Percentiles rank a stretch among this genome's conserved stretches.
Conservation (phyloP, 768 basidiomycete species). For the Clitopilus hobsonii region DNA sequence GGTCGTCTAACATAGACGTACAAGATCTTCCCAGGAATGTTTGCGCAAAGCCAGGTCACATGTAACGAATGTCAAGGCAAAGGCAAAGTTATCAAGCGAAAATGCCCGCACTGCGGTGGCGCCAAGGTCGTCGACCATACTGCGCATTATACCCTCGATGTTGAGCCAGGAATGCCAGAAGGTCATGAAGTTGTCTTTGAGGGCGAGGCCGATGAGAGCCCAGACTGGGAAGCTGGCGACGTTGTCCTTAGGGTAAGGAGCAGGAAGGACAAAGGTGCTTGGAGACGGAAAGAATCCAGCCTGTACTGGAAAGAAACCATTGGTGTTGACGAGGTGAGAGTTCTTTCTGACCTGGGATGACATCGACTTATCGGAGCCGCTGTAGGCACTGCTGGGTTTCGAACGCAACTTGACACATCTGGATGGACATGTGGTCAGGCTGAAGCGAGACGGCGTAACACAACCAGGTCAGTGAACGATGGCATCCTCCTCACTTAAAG, state of each 20-base stretch:
- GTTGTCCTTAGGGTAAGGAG: constrained; percentile 83
- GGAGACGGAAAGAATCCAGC: constrained; percentile 85
- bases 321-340: constrained; percentile 80
- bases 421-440: constrained; percentile 74
- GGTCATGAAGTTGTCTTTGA: constrained; percentile 91
- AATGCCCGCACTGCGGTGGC: constrained; percentile 81
- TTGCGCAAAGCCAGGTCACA: constrained; percentile 78
- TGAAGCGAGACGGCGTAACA: constrained; percentile 76
- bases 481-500: not conserved
- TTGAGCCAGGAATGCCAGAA: constrained; percentile 87
- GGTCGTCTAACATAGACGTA: constrained; percentile 5
- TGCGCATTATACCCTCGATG: constrained; percentile 80
- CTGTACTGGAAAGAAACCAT: constrained; percentile 92
- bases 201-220: constrained; percentile 94
- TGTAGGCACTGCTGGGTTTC: constrained; percentile 94
- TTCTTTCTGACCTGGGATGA: not conserved
- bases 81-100: constrained; percentile 70
- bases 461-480: constrained; percentile 66
- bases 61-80: constrained; percentile 85
- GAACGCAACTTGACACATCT: constrained; percentile 87
- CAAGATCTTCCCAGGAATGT: constrained; percentile 93
- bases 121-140: constrained; percentile 78
- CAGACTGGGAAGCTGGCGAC: constrained; percentile 96
- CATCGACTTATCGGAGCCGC: not conserved
- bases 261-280: constrained; percentile 72